Conservation (phyloP, 805 yeast genomes). For the Lipomyces yamanashiensis region DNA sequence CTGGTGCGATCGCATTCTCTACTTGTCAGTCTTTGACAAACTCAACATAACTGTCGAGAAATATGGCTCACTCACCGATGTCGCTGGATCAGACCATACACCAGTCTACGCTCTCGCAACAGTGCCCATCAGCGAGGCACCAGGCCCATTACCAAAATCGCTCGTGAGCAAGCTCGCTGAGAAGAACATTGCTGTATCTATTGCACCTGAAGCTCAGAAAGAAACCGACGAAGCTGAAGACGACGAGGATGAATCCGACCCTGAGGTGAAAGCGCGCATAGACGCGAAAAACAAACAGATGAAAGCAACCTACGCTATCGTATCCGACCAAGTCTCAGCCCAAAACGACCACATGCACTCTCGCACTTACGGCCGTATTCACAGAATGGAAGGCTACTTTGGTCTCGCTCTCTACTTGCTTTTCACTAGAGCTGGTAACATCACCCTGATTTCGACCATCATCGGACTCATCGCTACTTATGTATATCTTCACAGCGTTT, state of each 20-base stretch:
- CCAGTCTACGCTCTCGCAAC: constrained; percentile 67
- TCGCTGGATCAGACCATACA: constrained; percentile 73
- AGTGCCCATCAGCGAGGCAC: constrained; percentile 48
- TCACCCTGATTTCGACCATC: constrained; percentile 12
- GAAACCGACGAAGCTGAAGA: constrained; percentile 4
- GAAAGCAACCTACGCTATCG: constrained; percentile 12
- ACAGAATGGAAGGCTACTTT: constrained; percentile 6
- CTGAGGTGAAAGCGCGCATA: neutral
- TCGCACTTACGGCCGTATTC: constrained; percentile 20
- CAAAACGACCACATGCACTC: constrained; percentile 30
- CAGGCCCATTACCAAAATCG: constrained; percentile 11
- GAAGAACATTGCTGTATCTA: constrained; percentile 19
- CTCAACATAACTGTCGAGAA: constrained; percentile 43
- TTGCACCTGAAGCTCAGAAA: neutral
- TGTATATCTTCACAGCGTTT: constrained; percentile 3
- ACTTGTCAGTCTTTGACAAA: constrained; percentile 50
- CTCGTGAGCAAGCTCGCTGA: constrained; percentile 17
- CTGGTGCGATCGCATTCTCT: constrained; percentile 89
- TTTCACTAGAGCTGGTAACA: constrained; percentile 18
- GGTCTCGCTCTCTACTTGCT: constrained; percentile 19
- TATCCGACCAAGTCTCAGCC: constrained; percentile 24
- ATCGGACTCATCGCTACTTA: constrained; percentile 16
- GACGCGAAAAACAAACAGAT: constrained; percentile 1
- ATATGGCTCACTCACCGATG: constrained; percentile 54
- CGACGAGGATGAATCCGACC: neutral